These are phyloP conservation scores for Adansonia digitata DNA, from an alignment of 345 rosid species.

Conservation along the genomic window DNA sequence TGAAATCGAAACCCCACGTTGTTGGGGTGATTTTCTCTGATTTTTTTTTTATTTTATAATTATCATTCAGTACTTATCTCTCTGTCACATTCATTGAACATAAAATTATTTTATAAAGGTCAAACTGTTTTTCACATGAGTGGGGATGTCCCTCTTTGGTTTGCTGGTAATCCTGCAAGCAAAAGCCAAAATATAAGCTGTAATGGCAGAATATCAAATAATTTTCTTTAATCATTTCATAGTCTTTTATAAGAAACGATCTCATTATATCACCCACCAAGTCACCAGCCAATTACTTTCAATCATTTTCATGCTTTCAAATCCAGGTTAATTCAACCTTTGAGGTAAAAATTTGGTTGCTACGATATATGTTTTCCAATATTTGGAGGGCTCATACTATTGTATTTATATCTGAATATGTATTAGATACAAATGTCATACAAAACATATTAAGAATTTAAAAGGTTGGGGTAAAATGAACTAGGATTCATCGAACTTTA, in stretches of 20 bases:
- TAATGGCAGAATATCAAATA: constrained; percentile 3
- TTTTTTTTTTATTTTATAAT: not conserved
- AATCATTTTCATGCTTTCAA: not conserved
- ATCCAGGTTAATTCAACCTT: not conserved
- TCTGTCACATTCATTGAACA: constrained; percentile 27
- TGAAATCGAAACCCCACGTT: constrained; percentile 16
- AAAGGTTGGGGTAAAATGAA: not conserved
- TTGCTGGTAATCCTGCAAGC: constrained; percentile 22
- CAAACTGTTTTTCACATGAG: constrained; percentile 25
- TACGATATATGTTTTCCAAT: not conserved
- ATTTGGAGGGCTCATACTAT: not conserved
- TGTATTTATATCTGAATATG: no score
- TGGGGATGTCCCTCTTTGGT: constrained; percentile 22
- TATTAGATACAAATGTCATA: no score
- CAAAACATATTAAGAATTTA: no score
- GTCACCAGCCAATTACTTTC: not conserved
- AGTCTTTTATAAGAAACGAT: not conserved
- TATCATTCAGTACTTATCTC: not conserved
- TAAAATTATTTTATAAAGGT: constrained; percentile 3
- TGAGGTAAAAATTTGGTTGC: not conserved
- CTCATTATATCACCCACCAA: not conserved
- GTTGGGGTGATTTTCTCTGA: not conserved
- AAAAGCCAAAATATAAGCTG: constrained; percentile 17
- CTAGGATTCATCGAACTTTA: not conserved
- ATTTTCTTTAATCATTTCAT: not conserved